Conservation (phyloP, 2,329 filamentous ascomycete species). For the Fusarium tanahbumbuense region DNA sequence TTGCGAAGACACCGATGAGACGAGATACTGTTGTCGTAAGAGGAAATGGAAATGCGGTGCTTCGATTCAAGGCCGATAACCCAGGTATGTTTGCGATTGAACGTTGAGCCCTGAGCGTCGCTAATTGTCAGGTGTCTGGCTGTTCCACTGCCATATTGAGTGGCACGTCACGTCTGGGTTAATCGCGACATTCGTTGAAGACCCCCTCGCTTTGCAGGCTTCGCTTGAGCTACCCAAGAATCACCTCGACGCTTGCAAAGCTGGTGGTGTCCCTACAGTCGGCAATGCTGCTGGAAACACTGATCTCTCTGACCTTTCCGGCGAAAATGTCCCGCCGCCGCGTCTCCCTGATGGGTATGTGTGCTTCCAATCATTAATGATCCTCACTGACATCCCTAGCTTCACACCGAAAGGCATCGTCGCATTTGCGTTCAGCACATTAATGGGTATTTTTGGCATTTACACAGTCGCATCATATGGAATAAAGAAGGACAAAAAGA, state of each 20-base stretch:
- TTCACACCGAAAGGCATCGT: constrained; percentile 79
- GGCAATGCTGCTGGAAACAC: constrained; percentile 85
- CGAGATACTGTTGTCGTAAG: constrained; percentile 75
- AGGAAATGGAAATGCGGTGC: constrained; percentile 74
- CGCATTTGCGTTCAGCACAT: constrained; percentile 77
- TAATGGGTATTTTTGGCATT: constrained; percentile 76
- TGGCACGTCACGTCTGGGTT: constrained; percentile 80
- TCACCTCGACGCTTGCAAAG: constrained; percentile 69
- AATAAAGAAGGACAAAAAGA: constrained; percentile 33
- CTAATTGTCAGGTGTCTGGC: constrained; percentile 64
- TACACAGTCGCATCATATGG: constrained; percentile 75
- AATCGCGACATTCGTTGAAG: constrained; percentile 72
- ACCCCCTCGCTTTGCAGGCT: constrained; percentile 71
- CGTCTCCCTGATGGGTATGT: constrained; percentile 71
- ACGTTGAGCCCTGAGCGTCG: rapidly evolving
- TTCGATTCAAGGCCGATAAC: constrained; percentile 76
- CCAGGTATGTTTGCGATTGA: constrained; percentile 61
- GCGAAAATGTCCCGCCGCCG: constrained; percentile 66
- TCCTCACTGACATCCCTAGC: constrained; percentile 44
- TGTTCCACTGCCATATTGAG: constrained; percentile 85
- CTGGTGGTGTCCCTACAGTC: constrained; percentile 59
- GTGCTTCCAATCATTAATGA: background rate
- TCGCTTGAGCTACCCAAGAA: constrained; percentile 68
- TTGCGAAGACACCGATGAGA: constrained; percentile 69
- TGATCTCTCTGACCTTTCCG: constrained; percentile 71